These are phyloP conservation scores for Eleusine indica DNA, from an alignment of 176 grass and related monocot species.

Conservation along the genomic window DNA sequence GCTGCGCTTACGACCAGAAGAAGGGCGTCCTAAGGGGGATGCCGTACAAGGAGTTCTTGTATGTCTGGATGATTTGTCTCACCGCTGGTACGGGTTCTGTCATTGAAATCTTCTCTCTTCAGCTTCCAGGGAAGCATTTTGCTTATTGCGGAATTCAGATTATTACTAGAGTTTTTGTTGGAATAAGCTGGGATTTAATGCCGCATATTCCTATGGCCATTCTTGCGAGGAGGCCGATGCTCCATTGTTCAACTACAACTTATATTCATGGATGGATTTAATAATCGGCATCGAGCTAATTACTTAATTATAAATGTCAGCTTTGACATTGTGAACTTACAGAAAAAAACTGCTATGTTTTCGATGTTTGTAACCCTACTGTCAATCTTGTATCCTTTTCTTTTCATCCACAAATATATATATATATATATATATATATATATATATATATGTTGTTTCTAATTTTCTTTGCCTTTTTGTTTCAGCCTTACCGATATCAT, in stretches of 20 bases:
- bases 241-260: neutral
- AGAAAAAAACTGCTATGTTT: neutral
- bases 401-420: neutral
- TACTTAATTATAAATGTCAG: neutral
- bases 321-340: neutral
- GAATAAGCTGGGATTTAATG: neutral
- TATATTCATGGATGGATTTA: neutral
- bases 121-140: neutral
- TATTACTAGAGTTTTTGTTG: neutral
- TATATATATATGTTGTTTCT: conserved; percentile 15
- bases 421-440: neutral
- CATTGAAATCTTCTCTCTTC: neutral
- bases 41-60: conserved; percentile 60
- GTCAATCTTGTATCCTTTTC: neutral
- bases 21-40: conserved; percentile 28
- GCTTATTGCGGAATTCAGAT: neutral
- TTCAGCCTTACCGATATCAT: conserved; percentile 70
- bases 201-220: neutral
- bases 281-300: neutral
- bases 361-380: neutral
- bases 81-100: conserved; percentile 8
- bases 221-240: neutral
- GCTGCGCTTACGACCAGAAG: conserved; percentile 38
- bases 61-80: conserved; percentile 54
- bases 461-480: conserved; percentile 20